phyloP scores from a whole-genome alignment of 495 filamentous ascomycete species.

The Glonium stellatum region DNA sequence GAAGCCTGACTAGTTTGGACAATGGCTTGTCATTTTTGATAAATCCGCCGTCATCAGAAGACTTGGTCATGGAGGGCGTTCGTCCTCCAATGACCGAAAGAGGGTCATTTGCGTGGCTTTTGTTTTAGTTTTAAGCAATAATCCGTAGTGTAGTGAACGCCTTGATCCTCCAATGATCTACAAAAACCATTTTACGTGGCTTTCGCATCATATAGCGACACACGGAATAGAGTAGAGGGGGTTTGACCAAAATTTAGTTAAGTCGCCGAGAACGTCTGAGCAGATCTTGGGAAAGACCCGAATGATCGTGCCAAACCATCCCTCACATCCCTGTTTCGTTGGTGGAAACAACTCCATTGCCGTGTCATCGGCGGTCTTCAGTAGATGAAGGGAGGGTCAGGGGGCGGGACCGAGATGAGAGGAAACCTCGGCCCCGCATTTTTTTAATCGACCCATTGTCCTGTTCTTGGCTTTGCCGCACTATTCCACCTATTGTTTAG shows the following conservation, averaged over 20 bases:
- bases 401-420: too few relatives aligned
- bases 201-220: not conserved
- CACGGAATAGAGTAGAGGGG: not conserved
- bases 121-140: not conserved
- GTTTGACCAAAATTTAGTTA: not conserved
- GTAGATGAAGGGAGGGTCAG: not conserved
- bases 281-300: not conserved
- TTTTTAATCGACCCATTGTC: too few relatives aligned
- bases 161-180: not conserved
- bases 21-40: not conserved
- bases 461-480: too few relatives aligned
- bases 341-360: not conserved
- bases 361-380: not conserved
- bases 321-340: not conserved
- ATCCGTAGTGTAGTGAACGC: not conserved
- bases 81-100: not conserved
- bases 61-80: not conserved
- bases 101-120: not conserved
- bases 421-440: too few relatives aligned
- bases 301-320: not conserved
- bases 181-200: not conserved
- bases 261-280: not conserved
- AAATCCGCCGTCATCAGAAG: not conserved
- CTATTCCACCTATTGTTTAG: too few relatives aligned
- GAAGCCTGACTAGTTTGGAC: not conserved